phyloP scores from a whole-genome alignment of 306 rosid species.

The cucumber (Cucumis sativus) region Cucumber_9930_V3 NC_026661.2:19864001-19864500 shows the following conservation, averaged over 20 bases:
- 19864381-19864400: neutral
- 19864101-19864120: neutral
- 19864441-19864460: neutral
- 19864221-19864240: neutral
- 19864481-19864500: neutral
- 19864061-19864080: neutral
- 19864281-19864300: neutral
- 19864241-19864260: neutral
- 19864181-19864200: neutral
- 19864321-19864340: neutral
- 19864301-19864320: neutral
- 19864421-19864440: neutral
- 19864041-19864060: neutral
- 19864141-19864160: neutral
- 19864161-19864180: neutral
- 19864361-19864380: neutral
- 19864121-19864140: too few relatives aligned
- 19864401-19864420: neutral
- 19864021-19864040: neutral
- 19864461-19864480: neutral
- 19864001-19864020: conserved; percentile 1
- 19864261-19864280: neutral
- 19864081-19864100: neutral
- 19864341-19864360: neutral
- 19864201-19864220: neutral